Evolutionary conservation across 768 basidiomycete genomes (phyloP).

Genomic region (Lentinula edodes): DNA sequence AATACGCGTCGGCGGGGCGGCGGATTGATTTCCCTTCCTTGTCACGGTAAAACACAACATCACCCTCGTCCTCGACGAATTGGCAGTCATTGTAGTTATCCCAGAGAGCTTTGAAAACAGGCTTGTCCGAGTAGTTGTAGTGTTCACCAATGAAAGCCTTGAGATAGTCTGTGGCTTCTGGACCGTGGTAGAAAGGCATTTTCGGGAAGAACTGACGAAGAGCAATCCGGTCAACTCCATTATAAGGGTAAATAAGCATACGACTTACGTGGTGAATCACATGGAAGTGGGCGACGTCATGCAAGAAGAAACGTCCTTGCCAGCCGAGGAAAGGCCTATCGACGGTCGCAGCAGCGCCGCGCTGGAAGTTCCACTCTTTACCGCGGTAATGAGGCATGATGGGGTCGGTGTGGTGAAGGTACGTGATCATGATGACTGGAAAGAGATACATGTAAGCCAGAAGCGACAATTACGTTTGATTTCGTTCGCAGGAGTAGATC

Average conservation of each 20-base stretch:
- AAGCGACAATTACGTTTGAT: neutral
- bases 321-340: conserved; percentile 55
- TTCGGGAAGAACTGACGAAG: conserved; percentile 48
- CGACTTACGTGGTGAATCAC: conserved; percentile 52
- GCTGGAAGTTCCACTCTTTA: conserved; percentile 53
- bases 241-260: neutral
- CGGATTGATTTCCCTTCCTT: conserved; percentile 32
- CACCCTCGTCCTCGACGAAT: conserved; percentile 53
- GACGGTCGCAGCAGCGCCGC: conserved; percentile 57
- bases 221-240: neutral
- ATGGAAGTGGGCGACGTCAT: conserved; percentile 60
- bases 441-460: neutral
- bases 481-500: neutral
- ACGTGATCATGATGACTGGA: conserved; percentile 40
- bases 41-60: conserved; percentile 41
- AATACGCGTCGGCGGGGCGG: conserved; percentile 23
- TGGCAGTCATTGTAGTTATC: conserved; percentile 50
- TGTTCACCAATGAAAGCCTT: conserved; percentile 45
- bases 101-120: conserved; percentile 44
- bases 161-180: conserved; percentile 44
- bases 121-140: conserved; percentile 38
- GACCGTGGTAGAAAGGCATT: conserved; percentile 55
- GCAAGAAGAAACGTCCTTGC: conserved; percentile 65
- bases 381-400: conserved; percentile 52
- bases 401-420: conserved; percentile 63